Conservation (phyloP, 2,329 filamentous ascomycete species). For the Clonostachys rhizophaga region DNA sequence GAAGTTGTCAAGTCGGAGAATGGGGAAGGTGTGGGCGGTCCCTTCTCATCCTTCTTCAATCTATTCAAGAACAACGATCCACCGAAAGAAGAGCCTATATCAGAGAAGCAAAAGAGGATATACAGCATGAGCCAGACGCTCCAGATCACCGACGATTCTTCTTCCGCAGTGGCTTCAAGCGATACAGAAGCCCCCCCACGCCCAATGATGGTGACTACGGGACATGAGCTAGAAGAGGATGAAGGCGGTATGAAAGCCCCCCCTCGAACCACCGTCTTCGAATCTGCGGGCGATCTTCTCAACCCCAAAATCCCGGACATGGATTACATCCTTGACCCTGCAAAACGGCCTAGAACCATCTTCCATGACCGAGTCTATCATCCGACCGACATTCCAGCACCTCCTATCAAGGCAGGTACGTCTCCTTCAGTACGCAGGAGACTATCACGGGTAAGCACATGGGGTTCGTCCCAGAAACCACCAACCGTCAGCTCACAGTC, state of each 20-base stretch:
- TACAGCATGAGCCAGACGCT: slow-evolving; percentile 77
- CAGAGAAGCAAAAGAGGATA: slow-evolving; percentile 62
- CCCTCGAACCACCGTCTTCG: slow-evolving; percentile 88
- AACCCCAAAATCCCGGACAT: slow-evolving; percentile 81
- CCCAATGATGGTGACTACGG: slow-evolving; percentile 38
- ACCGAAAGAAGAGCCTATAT: slow-evolving; percentile 41
- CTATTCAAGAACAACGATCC: slow-evolving; percentile 63
- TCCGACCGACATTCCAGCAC: slow-evolving; percentile 84
- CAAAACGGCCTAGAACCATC: slow-evolving; percentile 78
- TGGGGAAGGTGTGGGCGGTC: slow-evolving; percentile 29
- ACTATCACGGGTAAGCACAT: slow-evolving; percentile 13
- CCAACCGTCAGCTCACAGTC: background rate
- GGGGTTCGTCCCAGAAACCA: background rate
- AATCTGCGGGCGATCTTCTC: slow-evolving; percentile 87
- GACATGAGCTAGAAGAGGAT: slow-evolving; percentile 41
- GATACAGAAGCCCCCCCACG: background rate
- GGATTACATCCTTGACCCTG: slow-evolving; percentile 80
- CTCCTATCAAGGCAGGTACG: slow-evolving; percentile 57
- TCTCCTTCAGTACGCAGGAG: slow-evolving; percentile 27
- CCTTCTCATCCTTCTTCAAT: slow-evolving; percentile 63
- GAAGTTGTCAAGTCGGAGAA: slow-evolving; percentile 13
- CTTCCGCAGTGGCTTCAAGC: background rate
- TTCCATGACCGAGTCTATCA: slow-evolving; percentile 97
- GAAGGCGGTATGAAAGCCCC: slow-evolving; percentile 58
- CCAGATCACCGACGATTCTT: slow-evolving; percentile 1